A percentile compares a stretch with the other conserved stretches of the same genome.
Conservation (phyloP, 441 rosid genomes). For the Adansonia rubrostipa region DNA sequence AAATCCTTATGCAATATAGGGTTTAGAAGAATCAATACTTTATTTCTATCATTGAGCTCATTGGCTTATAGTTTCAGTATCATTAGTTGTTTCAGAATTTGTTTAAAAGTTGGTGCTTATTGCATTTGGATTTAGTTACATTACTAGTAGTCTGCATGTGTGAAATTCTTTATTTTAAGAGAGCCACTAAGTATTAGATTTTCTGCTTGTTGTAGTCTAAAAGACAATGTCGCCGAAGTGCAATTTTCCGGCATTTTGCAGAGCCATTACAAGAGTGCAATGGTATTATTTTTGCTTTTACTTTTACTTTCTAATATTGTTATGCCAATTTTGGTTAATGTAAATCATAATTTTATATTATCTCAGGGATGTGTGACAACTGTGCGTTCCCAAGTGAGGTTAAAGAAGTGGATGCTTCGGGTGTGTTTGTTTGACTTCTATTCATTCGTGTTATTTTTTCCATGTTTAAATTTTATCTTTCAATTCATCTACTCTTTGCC, state of each 20-base stretch:
- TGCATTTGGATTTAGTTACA: slow-evolving; percentile 3
- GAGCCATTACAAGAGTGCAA: slow-evolving; percentile 90
- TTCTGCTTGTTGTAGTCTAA: slow-evolving; percentile 52
- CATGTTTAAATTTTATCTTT: neutral
- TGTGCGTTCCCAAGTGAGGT: slow-evolving; percentile 77
- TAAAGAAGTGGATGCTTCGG: slow-evolving; percentile 69
- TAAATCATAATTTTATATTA: slow-evolving; percentile 25
- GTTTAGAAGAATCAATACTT: slow-evolving; percentile 2
- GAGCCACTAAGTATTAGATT: neutral
- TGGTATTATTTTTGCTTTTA: slow-evolving; percentile 49
- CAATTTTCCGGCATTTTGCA: slow-evolving; percentile 83
- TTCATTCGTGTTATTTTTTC: slow-evolving; percentile 1
- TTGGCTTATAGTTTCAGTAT: neutral
- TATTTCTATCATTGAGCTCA: slow-evolving; percentile 15
- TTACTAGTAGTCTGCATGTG: neutral
- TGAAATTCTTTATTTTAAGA: slow-evolving; percentile 15
- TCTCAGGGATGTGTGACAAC: slow-evolving; percentile 91
- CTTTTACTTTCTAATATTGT: slow-evolving; percentile 5
- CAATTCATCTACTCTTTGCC: neutral
- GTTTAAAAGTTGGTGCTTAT: slow-evolving; percentile 8
- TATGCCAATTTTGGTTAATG: slow-evolving; percentile 23
- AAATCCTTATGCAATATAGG: neutral
- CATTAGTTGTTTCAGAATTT: neutral
- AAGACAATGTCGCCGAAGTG: slow-evolving; percentile 83
- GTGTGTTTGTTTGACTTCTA: slow-evolving; percentile 50